phyloP scores from a whole-genome alignment of 768 basidiomycete species.

The Hericium erinaceus region DNA sequence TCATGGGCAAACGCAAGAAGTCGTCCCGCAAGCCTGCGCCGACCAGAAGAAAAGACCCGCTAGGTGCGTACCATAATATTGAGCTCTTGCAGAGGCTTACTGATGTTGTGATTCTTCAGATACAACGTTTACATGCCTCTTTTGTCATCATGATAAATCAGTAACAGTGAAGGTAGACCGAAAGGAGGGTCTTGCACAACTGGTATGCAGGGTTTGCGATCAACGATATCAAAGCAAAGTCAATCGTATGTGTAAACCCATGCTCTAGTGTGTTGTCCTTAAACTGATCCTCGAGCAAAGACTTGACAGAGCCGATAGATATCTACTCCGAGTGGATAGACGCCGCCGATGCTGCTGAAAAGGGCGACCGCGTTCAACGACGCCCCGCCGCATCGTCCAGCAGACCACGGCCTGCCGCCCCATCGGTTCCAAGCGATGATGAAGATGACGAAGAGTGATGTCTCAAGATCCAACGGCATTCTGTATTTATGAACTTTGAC shows the following conservation, averaged over 20 bases:
- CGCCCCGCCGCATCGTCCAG: constrained; percentile 50
- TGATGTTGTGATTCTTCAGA: constrained; percentile 33
- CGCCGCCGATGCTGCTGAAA: constrained; percentile 76
- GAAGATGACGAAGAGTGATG: constrained; percentile 17
- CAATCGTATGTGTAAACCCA: constrained; percentile 49
- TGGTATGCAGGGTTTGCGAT: constrained; percentile 79
- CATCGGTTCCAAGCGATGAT: constrained; percentile 36
- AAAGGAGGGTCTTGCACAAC: constrained; percentile 74
- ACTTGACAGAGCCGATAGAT: constrained; percentile 80
- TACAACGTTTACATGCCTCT: constrained; percentile 77
- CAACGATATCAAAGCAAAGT: constrained; percentile 84
- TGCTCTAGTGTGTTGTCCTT: constrained; percentile 13
- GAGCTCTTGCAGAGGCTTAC: not conserved
- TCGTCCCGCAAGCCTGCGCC: constrained; percentile 73
- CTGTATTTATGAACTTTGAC: no score
- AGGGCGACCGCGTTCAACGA: constrained; percentile 34
- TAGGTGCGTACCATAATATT: constrained; percentile 40
- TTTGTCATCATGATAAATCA: constrained; percentile 86
- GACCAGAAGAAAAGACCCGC: constrained; percentile 55
- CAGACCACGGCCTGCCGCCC: constrained; percentile 26
- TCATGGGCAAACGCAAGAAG: constrained; percentile 89
- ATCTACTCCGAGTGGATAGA: constrained; percentile 92
- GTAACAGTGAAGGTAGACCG: constrained; percentile 79
- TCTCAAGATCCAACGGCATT: no score
- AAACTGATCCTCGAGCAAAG: constrained; percentile 27